Conservation (phyloP, 208 protist species). For the Crithidia sp. region DNA sequence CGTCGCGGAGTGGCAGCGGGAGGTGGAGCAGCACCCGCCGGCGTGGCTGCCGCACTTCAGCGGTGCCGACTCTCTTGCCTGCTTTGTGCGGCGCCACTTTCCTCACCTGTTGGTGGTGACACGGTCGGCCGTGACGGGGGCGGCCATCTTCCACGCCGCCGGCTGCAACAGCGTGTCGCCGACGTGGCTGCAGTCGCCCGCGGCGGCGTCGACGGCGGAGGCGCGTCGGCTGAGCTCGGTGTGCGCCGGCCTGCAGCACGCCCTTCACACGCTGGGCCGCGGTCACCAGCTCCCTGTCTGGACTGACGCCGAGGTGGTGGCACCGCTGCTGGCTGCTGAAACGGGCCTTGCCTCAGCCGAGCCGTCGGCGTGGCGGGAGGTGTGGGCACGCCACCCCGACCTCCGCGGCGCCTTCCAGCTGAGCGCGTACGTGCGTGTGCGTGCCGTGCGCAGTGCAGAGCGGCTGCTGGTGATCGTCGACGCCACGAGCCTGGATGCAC, state of each 20-base stretch:
- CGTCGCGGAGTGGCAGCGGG: conserved; percentile 28
- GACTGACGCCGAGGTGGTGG: conserved; percentile 49
- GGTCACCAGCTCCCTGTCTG: conserved; percentile 66
- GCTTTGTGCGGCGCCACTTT: conserved; percentile 51
- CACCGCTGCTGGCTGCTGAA: conserved; percentile 37
- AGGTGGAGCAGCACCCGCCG: conserved; percentile 15
- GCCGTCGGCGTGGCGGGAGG: conserved; percentile 25
- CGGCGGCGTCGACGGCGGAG: not conserved
- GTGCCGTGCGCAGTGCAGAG: conserved; percentile 13
- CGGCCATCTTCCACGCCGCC: conserved; percentile 41
- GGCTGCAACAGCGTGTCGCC: conserved; percentile 38
- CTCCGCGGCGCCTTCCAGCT: conserved; percentile 46
- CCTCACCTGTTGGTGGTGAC: conserved; percentile 46
- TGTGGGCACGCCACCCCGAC: conserved; percentile 6
- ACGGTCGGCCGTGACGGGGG: conserved; percentile 62
- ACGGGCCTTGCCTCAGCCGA: conserved; percentile 5
- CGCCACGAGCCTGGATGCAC: conserved; percentile 29
- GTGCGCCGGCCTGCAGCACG: conserved; percentile 33
- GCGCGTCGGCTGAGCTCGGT: not conserved
- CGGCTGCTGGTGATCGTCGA: conserved; percentile 45
- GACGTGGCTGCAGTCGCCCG: conserved; percentile 8
- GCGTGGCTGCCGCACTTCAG: conserved; percentile 20
- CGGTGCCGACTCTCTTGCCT: conserved; percentile 29
- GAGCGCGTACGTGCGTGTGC: conserved; percentile 45
- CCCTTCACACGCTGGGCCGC: conserved; percentile 53